Evolutionary conservation across 2,329 filamentous ascomycete species (phyloP), one percentile per base, ranked within the genome.

Genomic region (Cytospora piceicola): DNA sequence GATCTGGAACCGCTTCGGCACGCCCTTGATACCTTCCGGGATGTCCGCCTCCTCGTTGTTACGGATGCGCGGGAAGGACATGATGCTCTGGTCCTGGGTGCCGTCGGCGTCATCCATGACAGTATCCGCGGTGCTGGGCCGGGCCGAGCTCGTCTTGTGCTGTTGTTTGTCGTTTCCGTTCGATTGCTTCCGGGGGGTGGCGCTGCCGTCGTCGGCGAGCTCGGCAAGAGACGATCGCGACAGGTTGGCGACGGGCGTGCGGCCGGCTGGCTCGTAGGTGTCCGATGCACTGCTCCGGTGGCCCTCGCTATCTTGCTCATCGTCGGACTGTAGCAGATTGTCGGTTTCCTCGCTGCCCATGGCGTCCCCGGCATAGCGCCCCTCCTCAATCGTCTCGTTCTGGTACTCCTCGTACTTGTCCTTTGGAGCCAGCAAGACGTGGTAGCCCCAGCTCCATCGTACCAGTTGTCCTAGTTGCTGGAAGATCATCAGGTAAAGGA

Each of bases 371-470:
- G 85, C 85, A 62, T 88, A 89, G 67, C 87, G 81, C 20, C 90
- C 86, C 78, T 85, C 83, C 71, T 87, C 85, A 22, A 79, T 73
- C 17, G 80, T 76, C 65, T 85, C 79, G 39, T 83, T 72, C 58
- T 85, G 82, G 66, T 91, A 89, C 61, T 91, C 87, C 15, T 84
- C 81, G 72, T 92, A 92, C 68, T 85, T 86, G 58, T 90, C 88
- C 70, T 92, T 90, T 22, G 94, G 93, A 22, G 94, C 94, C n/a
- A 99, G 82, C 22, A 99, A 83, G 46, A 98, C 89, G 72, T 97
- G 93, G 77, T 97, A 98, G 14, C 95, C 95, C 95, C 95, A 99
- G 69, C 92, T 97, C 95, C 95, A 99, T 66, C 95, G 88, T 24
- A 99, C 89, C 30, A 98, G 82, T 78, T 99, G 95, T 27, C 95